Evolutionary conservation across 352 stramenopile genomes (phyloP).

Genomic region (Hyaloperonospora arabidopsidis): DNA sequence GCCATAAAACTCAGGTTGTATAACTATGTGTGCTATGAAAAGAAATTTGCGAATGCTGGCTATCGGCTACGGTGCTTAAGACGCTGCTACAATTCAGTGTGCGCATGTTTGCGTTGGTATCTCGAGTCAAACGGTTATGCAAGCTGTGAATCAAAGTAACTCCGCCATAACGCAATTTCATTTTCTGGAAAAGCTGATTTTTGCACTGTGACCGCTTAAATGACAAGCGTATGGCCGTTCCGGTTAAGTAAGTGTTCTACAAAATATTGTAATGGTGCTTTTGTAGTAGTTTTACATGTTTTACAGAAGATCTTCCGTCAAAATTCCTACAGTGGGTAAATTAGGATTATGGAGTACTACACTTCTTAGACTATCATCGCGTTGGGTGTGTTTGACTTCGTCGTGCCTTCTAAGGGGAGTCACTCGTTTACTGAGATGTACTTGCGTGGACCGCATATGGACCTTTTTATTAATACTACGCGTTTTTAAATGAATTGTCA

Average conservation of each 20-base stretch:
- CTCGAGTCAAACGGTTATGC: slow-evolving; percentile 86
- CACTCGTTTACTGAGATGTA: slow-evolving; percentile 74
- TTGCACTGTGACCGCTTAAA: slow-evolving; percentile 96
- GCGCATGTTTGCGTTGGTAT: slow-evolving; percentile 89
- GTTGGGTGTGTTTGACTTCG: slow-evolving; percentile 71
- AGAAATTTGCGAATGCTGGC: slow-evolving; percentile 62
- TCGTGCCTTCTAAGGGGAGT: slow-evolving; percentile 57
- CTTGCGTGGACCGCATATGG: slow-evolving; percentile 55
- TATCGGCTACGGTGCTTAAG: slow-evolving; percentile 91
- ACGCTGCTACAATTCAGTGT: slow-evolving; percentile 92
- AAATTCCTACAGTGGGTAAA: slow-evolving; percentile 75
- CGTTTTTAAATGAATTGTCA: slow-evolving; percentile 84
- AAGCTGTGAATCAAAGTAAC: slow-evolving; percentile 95
- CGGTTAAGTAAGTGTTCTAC: slow-evolving; percentile 98
- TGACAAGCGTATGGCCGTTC: slow-evolving; percentile 91
- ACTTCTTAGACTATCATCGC: slow-evolving; percentile 88
- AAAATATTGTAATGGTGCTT: slow-evolving; percentile 93
- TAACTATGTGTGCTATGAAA: slow-evolving; percentile 44
- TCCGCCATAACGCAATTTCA: slow-evolving; percentile 97
- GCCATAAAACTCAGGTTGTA: slow-evolving; percentile 76
- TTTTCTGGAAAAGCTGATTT: slow-evolving; percentile 90
- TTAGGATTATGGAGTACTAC: slow-evolving; percentile 92
- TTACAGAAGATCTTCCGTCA: slow-evolving; percentile 86
- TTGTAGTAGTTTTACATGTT: slow-evolving; percentile 89
- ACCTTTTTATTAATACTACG: slow-evolving; percentile 75